Conservation (phyloP, 176 grass and related monocot species). For the Phoenix roebelenii region DNA sequence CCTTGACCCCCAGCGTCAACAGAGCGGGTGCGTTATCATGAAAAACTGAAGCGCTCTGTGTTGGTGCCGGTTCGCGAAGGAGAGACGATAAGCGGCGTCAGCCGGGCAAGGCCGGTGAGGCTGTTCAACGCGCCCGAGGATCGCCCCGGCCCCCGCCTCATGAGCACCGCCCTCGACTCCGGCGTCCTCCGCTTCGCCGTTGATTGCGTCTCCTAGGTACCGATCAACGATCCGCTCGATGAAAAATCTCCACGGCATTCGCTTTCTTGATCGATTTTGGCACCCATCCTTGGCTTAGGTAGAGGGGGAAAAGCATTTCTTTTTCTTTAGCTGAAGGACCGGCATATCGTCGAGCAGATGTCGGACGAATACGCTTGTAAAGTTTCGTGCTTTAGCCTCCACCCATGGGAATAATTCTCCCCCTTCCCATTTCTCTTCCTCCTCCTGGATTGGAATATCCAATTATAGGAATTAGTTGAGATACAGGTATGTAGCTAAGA, state of each 20-base stretch:
- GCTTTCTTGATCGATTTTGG: too few species aligned
- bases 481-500: slow-evolving; percentile 53
- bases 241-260: too few species aligned
- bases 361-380: slow-evolving; percentile 50
- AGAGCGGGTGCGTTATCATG: too few species aligned
- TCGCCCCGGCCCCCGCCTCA: slow-evolving; percentile 44
- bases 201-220: slow-evolving; percentile 65
- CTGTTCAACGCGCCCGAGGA: slow-evolving; percentile 60
- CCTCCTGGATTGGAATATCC: neutral
- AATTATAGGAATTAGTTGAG: neutral
- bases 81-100: neutral
- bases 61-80: neutral
- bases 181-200: slow-evolving; percentile 61
- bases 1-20: too few species aligned
- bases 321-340: slow-evolving; percentile 44
- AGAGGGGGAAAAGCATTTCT: neutral
- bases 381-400: slow-evolving; percentile 76
- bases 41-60: too few species aligned
- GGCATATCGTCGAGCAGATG: slow-evolving; percentile 75
- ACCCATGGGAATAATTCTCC: slow-evolving; percentile 45
- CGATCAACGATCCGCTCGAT: too few species aligned
- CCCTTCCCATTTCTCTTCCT: neutral
- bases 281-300: neutral
- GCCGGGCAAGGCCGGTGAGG: slow-evolving; percentile 11
- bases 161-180: slow-evolving; percentile 43